phyloP scores from a whole-genome alignment of 2,329 filamentous ascomycete genomes.

The Cadophora gregata region DNA sequence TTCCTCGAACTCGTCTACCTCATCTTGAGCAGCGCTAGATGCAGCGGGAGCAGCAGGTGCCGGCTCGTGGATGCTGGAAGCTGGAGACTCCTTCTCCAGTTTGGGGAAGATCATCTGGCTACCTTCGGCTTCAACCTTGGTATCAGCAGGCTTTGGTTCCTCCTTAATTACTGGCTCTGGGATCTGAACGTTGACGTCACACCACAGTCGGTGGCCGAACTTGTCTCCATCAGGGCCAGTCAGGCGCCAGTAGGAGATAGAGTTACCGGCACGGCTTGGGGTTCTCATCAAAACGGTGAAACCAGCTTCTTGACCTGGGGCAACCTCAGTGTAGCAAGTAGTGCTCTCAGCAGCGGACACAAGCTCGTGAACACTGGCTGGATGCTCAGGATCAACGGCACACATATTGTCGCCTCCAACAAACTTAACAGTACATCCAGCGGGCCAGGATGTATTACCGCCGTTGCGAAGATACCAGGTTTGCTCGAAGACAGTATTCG shows the following conservation, averaged over 20 bases:
- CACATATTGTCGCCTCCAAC: slow-evolving; percentile 98
- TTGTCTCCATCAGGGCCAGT: slow-evolving; percentile 79
- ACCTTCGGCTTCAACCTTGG: slow-evolving; percentile 43
- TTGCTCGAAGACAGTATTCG: slow-evolving; percentile 81
- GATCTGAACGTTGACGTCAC: slow-evolving; percentile 76
- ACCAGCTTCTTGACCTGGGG: slow-evolving; percentile 74
- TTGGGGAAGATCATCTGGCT: slow-evolving; percentile 97
- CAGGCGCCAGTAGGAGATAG: slow-evolving; percentile 96
- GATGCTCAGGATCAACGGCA: slow-evolving; percentile 79
- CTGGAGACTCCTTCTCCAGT: slow-evolving; percentile 90
- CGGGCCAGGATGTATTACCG: slow-evolving; percentile 80
- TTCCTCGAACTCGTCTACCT: slow-evolving; percentile 52
- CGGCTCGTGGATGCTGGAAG: slow-evolving; percentile 77
- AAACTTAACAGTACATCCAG: slow-evolving; percentile 88
- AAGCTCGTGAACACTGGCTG: slow-evolving; percentile 79
- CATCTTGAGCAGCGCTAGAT: slow-evolving; percentile 53
- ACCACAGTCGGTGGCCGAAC: slow-evolving; percentile 95
- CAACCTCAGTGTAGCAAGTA: slow-evolving; percentile 70
- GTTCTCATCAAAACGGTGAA: slow-evolving; percentile 89
- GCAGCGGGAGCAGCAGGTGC: slow-evolving; percentile 53
- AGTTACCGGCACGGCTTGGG: slow-evolving; percentile 75
- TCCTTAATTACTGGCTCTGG: slow-evolving; percentile 44
- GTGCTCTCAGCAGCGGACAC: slow-evolving; percentile 84
- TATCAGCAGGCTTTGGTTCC: slow-evolving; percentile 34
- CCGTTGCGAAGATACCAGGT: slow-evolving; percentile 91